These are phyloP conservation scores for Tagetes patula DNA, from an alignment of 129 eudicot species.

Conservation along the genomic window DNA sequence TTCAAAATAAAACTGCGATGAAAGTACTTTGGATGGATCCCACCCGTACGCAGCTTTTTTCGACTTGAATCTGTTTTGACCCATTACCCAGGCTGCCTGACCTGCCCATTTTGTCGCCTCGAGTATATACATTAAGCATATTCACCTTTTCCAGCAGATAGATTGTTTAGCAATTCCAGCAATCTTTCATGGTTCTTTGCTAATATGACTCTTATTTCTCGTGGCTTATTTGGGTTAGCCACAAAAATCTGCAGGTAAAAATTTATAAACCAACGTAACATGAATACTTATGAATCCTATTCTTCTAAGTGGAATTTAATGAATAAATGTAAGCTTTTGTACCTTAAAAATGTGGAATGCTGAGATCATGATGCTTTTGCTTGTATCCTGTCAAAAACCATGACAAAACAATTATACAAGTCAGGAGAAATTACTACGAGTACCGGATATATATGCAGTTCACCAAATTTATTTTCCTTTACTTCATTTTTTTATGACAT, in stretches of 20 bases:
- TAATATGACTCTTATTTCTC: conserved; percentile 84
- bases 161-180: conserved; percentile 67
- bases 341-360: conserved; percentile 99
- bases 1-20: too few species aligned
- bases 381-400: conserved; percentile 64
- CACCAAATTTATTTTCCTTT: background rate
- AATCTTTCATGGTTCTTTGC: conserved; percentile 85
- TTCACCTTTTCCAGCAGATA: conserved; percentile 82
- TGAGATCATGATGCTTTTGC: conserved; percentile 94
- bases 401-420: too few species aligned
- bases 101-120: conserved; percentile 2
- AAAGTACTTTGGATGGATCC: background rate
- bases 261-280: conserved; percentile 20
- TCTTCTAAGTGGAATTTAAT: conserved; percentile 7
- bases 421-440: too few species aligned
- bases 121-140: conserved; percentile 11
- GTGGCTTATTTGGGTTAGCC: conserved; percentile 95
- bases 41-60: too few species aligned
- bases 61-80: background rate
- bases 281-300: background rate
- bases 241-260: conserved; percentile 72
- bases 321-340: conserved; percentile 15
- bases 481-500: too few species aligned
- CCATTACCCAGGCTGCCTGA: background rate
- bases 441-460: conserved; percentile 24